Evolutionary conservation across 192 early-diverging fungal genomes (phyloP), one percentile per base, ranked within the genome.

Genomic region (Entomortierella beljakovae): DNA sequence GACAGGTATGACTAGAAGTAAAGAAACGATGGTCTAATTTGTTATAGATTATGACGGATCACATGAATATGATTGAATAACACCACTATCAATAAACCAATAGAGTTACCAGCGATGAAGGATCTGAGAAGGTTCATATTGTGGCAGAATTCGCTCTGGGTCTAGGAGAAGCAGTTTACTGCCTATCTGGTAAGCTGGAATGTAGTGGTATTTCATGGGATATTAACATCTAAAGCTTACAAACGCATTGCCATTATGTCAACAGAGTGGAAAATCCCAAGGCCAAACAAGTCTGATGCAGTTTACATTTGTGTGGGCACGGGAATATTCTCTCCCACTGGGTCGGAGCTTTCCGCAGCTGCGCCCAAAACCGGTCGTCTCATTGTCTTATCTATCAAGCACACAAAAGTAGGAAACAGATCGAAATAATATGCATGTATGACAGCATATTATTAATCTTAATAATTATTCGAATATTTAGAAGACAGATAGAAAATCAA

Each of bases 231-330:
- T 46, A 22, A 18, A 62, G 2, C 20, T 6, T 50, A 26, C 20
- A 6, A 25, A 11, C 29, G 10, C 3, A 2, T 37, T 23, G 18
- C 28, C 9, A 53, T 26, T 53, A 29, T 43, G 49, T 3, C 20
- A 7, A 25, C 53, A 77, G 75, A 79, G 51, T 79, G 75, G 75
- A 79, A 61, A 22, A 56, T 79, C 29, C 67, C 75, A 32, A 68
- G 57, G 2, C 71, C 71, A 2, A 53, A 53, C 28, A 74, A 74
- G 28, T 60, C 71, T 7, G 71, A 74, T 16, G 63, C 62, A 20
- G 61, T 64, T 1, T 65, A 70, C 22, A 64, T 79, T 11, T 79
- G 75, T 42, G n/a, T 79, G 1, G 75, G 75, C 16, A 79, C 75
- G 46, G 75, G 75, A 22, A 9, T 69, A 1, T 79, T 79, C 23